Evolutionary conservation across 2,329 filamentous ascomycete genomes (phyloP), one percentile per base, ranked within the genome.

Genomic region (Diplodia sapinea): DNA sequence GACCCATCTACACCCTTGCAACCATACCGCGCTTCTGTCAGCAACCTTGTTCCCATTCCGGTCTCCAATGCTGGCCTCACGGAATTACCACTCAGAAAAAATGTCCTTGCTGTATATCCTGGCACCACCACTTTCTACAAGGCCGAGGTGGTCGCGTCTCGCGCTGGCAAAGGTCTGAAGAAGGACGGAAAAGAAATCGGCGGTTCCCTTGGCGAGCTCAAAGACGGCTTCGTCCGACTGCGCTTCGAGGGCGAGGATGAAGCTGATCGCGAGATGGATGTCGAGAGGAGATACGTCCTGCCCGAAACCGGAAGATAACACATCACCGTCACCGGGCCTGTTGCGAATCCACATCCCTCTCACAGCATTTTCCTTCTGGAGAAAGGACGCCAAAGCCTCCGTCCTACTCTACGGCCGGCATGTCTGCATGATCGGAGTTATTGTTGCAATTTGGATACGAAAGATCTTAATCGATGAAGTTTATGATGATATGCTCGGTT

Each of bases 71-170:
- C 74, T 31, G 79, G 76, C 5, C 72, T 84, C 26, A 75, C 77
- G 0, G 80, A 82, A 67, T 71, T 84, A 23, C 71, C 73, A 15
- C 78, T 80, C 54, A 77, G 79, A 7, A 79, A 76, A 68, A 74
- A 79, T n/a, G 83, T 85, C 1, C 74, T 85, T 6, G 83, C 83
- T 36, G 76, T 84, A 65, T 85, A 85, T 69, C 83, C 83, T 1
- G 79, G 81, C 23, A 85, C 83, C 8, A 84, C 83, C n/a, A 85
- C 83, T 1, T 85, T 85, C 70, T 85, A 85, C 72, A 83, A 82
- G 70, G 83, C 83, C 1, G 82, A 84, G 70, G 82, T 84, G 4
- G 80, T 79, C 11, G 77, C 77, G 9, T 72, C 73, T 7, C 83
- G 82, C 80, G 75, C 72, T 31, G 74, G 74, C 8, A 79, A 79